phyloP scores from a whole-genome alignment of 1,139 yeast genomes.

The Pichia sp. region DNA sequence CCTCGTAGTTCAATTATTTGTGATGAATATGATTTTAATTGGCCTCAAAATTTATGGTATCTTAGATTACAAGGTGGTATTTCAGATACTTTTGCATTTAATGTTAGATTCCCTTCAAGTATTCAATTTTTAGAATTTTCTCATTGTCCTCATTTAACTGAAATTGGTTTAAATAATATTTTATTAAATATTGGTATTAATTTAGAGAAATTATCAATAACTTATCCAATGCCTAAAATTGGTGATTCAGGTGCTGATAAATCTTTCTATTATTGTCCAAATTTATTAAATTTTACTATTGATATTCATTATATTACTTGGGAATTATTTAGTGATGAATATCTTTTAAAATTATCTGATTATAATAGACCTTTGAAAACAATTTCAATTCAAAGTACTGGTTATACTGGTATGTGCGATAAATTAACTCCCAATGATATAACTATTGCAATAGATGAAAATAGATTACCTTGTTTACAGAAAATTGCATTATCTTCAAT shows the following conservation, averaged over 20 bases:
- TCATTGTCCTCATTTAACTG: slow-evolving; percentile 72
- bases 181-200: slow-evolving; percentile 58
- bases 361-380: slow-evolving; percentile 50
- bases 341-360: slow-evolving; percentile 36
- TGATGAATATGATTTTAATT: slow-evolving; percentile 46
- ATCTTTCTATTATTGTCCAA: slow-evolving; percentile 70
- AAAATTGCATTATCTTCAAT: slow-evolving; percentile 63
- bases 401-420: slow-evolving; percentile 76
- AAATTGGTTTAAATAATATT: slow-evolving; percentile 49
- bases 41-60: slow-evolving; percentile 76
- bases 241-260: slow-evolving; percentile 64
- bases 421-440: slow-evolving; percentile 84
- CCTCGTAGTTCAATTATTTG: slow-evolving; percentile 85
- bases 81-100: slow-evolving; percentile 65
- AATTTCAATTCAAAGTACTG: slow-evolving; percentile 74
- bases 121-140: slow-evolving; percentile 71
- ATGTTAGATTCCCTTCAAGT: slow-evolving; percentile 61
- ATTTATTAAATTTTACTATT: slow-evolving; percentile 51
- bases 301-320: slow-evolving; percentile 78
- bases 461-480: slow-evolving; percentile 59
- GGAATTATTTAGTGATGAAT: slow-evolving; percentile 54
- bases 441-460: slow-evolving; percentile 76
- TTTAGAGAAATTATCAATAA: slow-evolving; percentile 54
- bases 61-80: slow-evolving; percentile 85
- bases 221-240: slow-evolving; percentile 85